Evolutionary conservation across 495 filamentous ascomycete genomes (phyloP), one percentile per base, ranked within the genome.

Genomic region (Lasiosphaeriaceae sp.): DNA sequence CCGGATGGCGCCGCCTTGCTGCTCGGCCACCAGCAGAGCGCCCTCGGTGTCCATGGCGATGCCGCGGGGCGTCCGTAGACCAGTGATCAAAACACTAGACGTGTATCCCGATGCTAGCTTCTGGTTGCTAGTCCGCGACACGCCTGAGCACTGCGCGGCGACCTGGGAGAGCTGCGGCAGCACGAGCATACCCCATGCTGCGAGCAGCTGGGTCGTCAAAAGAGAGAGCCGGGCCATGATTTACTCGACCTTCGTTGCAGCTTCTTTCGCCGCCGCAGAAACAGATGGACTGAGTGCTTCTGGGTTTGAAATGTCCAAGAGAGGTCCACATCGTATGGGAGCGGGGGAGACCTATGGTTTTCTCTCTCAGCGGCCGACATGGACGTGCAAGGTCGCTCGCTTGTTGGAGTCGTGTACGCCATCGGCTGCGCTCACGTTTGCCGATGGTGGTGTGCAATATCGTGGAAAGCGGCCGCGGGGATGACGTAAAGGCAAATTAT

Each of bases 1-100:
- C 23, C 73, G 73, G 2, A 73, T 63, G 22, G 85, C 75, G 4
- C 81, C 81, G 5, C 49, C 52, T 17, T 71, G 69, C 57, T 74
- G 70, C 60, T 84, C 71, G 11, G 83, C 73, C 9, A 86, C 77
- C 1, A 87, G 72, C 11, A 87, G 63, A 44, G 80, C 77, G 0
- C 85, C 84, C 2, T 63, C 62, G 0, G 59, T 66, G 64, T 88
- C 84, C 56, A 88, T 81, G n/a, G 76, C 62, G 31, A 88, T 77
- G 14, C 74, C 74, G 11, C 84, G 74, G 2, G 85, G 84, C 6
- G 56, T 64, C 1, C 55, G 69, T 26, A 88, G 62, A 1, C 73
- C 75, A 0, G 75, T 77, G 2, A 76, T 74, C 9, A 86, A 64
- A 5, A 86, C 68, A 37, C 74, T 73, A 1, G 73, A 75, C 12